Evolutionary conservation across 1,284 basidiomycete genomes (phyloP).

Genomic region (Microbotryum scabiosae): DNA sequence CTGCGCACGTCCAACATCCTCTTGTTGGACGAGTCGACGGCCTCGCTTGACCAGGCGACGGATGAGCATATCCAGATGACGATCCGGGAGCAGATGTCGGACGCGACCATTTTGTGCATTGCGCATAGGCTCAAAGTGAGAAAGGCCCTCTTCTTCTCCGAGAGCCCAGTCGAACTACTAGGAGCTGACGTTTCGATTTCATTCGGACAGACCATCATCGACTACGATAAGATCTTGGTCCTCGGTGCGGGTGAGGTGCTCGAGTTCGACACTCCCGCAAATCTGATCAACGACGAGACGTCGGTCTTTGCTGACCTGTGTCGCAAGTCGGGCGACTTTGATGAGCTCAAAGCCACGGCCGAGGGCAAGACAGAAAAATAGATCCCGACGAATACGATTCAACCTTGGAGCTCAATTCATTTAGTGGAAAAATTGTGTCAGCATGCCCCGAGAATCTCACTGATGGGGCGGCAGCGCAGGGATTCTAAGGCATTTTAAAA

Average conservation of each 20-base stretch:
- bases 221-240: conserved; percentile 49
- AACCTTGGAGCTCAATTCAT: too few species aligned
- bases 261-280: conserved; percentile 53
- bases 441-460: too few species aligned
- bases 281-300: conserved; percentile 49
- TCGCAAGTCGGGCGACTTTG: conserved; percentile 25
- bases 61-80: conserved; percentile 45
- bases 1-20: conserved; percentile 47
- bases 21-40: conserved; percentile 50
- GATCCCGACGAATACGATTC: too few species aligned
- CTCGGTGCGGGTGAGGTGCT: conserved; percentile 48
- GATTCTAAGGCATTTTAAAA: too few species aligned
- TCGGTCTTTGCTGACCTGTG: conserved; percentile 47
- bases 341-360: conserved; percentile 22
- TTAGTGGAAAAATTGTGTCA: too few species aligned
- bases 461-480: too few species aligned
- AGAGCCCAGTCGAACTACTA: too few species aligned
- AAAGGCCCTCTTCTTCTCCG: too few species aligned
- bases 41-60: conserved; percentile 39
- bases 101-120: conserved; percentile 41
- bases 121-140: conserved; percentile 15
- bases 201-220: conserved; percentile 43
- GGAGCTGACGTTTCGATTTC: not conserved
- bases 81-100: conserved; percentile 40
- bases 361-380: conserved; percentile 8